These are phyloP conservation scores for Poterioochromonas sp. DNA, from an alignment of 352 stramenopile species.

Conservation along the genomic window DNA sequence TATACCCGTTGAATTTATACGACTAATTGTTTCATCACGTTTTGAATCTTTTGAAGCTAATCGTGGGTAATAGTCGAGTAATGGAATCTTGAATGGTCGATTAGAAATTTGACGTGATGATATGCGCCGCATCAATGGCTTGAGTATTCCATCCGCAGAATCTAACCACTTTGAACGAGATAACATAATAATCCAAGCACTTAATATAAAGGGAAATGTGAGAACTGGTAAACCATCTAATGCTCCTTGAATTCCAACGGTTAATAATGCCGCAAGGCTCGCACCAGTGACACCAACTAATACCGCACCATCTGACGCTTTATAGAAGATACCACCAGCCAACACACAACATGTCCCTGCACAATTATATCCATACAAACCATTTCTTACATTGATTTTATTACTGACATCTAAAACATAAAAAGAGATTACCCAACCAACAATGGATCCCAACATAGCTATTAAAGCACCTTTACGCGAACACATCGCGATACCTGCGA, in stretches of 20 bases:
- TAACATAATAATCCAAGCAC: not conserved
- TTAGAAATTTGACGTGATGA: too few species aligned
- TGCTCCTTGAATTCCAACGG: not conserved
- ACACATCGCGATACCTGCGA: not conserved
- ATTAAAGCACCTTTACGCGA: not conserved
- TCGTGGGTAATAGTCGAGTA: too few species aligned
- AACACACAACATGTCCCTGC: not conserved
- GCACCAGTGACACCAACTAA: not conserved
- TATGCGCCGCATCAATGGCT: not conserved
- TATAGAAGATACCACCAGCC: not conserved
- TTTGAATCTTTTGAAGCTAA: too few species aligned
- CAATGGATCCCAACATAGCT: not conserved
- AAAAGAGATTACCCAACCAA: not conserved
- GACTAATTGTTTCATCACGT: too few species aligned
- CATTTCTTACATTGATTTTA: not conserved
- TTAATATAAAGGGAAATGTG: constrained; percentile 16
- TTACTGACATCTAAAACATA: not conserved
- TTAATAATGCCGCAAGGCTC: not conserved
- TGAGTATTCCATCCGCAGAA: not conserved
- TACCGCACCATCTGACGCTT: not conserved
- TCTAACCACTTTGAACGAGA: not conserved
- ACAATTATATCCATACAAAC: constrained; percentile 3
- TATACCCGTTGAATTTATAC: too few species aligned
- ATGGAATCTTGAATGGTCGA: too few species aligned
- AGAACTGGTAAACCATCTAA: not conserved